Evolutionary conservation across 2,329 filamentous ascomycete species (phyloP).

Genomic region (Apiospora koreana): DNA sequence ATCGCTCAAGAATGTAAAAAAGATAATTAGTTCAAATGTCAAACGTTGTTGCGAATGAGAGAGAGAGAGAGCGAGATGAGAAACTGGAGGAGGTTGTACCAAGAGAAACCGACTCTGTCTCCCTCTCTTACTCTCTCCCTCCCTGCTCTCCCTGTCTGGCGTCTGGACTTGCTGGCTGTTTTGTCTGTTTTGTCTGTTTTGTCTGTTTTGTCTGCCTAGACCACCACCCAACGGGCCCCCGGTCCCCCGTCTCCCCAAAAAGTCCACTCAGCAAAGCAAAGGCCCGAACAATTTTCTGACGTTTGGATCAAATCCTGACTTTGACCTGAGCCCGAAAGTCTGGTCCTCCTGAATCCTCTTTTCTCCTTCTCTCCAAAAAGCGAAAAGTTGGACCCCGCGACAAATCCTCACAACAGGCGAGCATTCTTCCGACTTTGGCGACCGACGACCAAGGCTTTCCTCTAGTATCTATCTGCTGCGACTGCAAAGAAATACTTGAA

Average conservation of each 20-base stretch:
- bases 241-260: conserved; percentile 1
- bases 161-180: background rate
- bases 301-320: conserved; percentile 7
- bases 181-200: no score
- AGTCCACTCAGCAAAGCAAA: conserved; percentile 8
- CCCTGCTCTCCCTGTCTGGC: background rate
- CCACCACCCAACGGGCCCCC: conserved; percentile 5
- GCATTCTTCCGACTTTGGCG: conserved; percentile 9
- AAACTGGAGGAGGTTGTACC: background rate
- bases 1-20: background rate
- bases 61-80: no score
- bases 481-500: background rate
- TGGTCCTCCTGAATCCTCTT: conserved; percentile 7
- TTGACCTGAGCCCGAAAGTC: conserved; percentile 7
- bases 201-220: conserved; percentile 6
- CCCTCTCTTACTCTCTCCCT: background rate
- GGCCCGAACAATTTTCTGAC: conserved; percentile 9
- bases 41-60: no score
- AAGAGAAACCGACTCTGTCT: background rate
- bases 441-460: background rate
- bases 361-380: conserved; percentile 11
- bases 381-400: conserved; percentile 11
- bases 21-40: background rate
- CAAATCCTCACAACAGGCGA: conserved; percentile 6
- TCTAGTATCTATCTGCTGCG: background rate